These are phyloP conservation scores for Gossypium bickii DNA, from an alignment of 345 rosid genomes.

Conservation along the genomic window DNA sequence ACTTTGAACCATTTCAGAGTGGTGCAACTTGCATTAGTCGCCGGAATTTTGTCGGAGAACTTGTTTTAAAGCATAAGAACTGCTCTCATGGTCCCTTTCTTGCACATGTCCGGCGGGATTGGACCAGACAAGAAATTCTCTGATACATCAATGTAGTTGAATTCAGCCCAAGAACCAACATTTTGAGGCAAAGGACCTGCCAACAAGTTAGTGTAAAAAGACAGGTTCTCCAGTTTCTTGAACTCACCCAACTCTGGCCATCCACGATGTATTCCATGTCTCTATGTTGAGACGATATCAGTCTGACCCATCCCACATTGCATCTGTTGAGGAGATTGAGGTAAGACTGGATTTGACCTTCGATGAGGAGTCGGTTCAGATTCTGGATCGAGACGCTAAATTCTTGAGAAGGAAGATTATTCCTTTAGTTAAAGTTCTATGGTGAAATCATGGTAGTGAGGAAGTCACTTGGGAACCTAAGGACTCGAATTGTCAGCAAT, in stretches of 20 bases:
- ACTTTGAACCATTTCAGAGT: conserved; percentile 66
- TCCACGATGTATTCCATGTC: no score
- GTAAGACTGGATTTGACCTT: no score
- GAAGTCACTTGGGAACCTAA: no score
- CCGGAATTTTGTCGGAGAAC: conserved; percentile 67
- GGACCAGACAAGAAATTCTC: conserved; percentile 67
- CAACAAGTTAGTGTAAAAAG: conserved; percentile 57
- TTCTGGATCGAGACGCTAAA: no score
- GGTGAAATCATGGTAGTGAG: no score
- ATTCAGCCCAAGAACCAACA: conserved; percentile 67
- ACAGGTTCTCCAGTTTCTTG: conserved; percentile 52
- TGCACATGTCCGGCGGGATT: conserved; percentile 88
- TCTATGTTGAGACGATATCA: no score
- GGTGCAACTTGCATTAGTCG: conserved; percentile 49
- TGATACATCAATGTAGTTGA: conserved; percentile 71
- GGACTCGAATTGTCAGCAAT: no score
- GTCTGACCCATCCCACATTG: no score
- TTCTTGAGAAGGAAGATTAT: no score
- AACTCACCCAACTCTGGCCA: conserved; percentile 56
- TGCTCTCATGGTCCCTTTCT: conserved; percentile 55
- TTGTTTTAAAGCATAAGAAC: conserved; percentile 70
- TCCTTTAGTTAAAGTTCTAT: no score
- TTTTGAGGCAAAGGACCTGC: conserved; percentile 65
- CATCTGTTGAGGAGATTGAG: no score
- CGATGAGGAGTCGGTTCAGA: no score